Evolutionary conservation across 768 basidiomycete genomes (phyloP).

Genomic region (Russula sp.): DNA sequence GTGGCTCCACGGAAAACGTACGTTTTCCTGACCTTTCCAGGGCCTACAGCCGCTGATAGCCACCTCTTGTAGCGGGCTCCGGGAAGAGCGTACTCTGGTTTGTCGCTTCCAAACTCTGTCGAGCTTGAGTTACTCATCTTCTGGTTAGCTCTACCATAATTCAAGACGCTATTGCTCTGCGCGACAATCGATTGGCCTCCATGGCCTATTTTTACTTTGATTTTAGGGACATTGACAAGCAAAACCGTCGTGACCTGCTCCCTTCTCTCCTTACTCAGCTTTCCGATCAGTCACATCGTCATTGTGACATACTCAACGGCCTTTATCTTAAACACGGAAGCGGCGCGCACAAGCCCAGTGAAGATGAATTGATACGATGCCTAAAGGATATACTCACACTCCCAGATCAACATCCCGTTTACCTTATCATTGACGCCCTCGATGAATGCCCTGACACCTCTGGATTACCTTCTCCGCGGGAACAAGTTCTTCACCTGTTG

Average conservation of each 20-base stretch:
- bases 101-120: not conserved
- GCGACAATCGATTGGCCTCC: not conserved
- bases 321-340: not conserved
- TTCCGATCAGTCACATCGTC: not conserved
- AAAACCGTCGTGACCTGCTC: not conserved
- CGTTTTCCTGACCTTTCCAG: not conserved
- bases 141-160: not conserved
- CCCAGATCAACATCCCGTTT: not conserved
- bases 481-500: not conserved
- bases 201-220: not conserved
- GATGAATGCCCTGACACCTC: not conserved
- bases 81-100: constrained; percentile 9
- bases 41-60: not conserved
- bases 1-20: constrained; percentile 8
- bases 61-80: not conserved
- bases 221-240: not conserved
- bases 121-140: not conserved
- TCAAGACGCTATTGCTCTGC: not conserved
- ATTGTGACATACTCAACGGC: not conserved
- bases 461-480: constrained; percentile 7
- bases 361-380: not conserved
- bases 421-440: not conserved
- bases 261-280: not conserved
- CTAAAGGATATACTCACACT: not conserved
- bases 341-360: not conserved